phyloP scores from a whole-genome alignment of 164 flowering plant genomes.

The Litsea cubeba region DNA sequence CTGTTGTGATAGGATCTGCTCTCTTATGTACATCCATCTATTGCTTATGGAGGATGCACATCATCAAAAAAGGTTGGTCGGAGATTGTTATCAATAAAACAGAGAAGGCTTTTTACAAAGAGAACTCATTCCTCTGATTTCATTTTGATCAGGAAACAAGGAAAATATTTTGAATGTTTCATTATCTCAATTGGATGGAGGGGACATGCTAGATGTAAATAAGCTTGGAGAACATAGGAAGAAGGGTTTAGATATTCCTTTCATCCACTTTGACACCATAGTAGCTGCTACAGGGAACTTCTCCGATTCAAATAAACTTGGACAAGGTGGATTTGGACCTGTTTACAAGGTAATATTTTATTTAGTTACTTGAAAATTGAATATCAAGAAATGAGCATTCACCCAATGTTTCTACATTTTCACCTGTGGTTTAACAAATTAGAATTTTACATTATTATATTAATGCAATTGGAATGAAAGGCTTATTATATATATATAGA shows the following conservation, averaged over 20 bases:
- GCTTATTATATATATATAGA: neutral
- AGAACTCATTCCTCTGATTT: neutral
- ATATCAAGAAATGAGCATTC: neutral
- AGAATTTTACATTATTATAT: neutral
- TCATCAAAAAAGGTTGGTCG: neutral
- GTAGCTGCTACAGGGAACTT: conserved; percentile 12
- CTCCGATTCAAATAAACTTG: conserved; percentile 9
- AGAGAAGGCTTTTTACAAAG: neutral
- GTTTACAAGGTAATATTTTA: conserved; percentile 8
- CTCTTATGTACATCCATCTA: neutral
- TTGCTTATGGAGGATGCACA: neutral
- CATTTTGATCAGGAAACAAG: neutral
- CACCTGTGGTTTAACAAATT: no score
- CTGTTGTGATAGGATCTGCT: neutral
- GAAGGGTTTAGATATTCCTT: neutral
- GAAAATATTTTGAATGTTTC: neutral
- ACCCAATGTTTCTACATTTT: no score
- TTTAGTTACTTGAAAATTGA: neutral
- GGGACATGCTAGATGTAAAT: neutral
- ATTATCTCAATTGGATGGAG: neutral
- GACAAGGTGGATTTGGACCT: conserved; percentile 14
- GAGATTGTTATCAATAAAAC: neutral
- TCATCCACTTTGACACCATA: neutral
- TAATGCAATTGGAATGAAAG: neutral
- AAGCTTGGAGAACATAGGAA: neutral